A percentile compares a stretch with the other conserved stretches of the same genome.
phyloP scores from a whole-genome alignment of 495 filamentous ascomycete genomes.

The Podospora anserina region DNA sequence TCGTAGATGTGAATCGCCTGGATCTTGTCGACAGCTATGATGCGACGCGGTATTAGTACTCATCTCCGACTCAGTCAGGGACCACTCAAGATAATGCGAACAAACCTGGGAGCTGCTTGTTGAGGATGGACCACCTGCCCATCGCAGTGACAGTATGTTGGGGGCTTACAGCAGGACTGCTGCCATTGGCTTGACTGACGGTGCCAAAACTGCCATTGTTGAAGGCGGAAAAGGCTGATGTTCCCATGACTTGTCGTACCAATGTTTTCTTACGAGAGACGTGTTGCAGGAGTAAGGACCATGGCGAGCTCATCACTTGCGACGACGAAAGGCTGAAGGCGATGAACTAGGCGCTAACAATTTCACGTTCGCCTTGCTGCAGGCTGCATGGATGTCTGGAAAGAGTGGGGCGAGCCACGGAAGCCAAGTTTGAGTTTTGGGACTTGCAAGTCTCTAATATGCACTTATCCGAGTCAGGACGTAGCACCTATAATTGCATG shows the following conservation, averaged over 20 bases:
- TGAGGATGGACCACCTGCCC: slow-evolving; percentile 74
- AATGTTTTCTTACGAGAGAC: neutral
- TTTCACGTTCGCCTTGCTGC: slow-evolving; percentile 6
- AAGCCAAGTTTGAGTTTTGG: neutral
- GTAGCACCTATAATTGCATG: neutral
- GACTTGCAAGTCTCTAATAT: neutral
- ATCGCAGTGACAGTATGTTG: slow-evolving; percentile 66
- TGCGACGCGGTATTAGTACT: neutral
- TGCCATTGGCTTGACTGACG: slow-evolving; percentile 11
- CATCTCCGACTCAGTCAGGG: slow-evolving; percentile 4
- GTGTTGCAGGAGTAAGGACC: slow-evolving; percentile 11
- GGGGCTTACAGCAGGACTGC: neutral
- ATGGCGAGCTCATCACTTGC: slow-evolving; percentile 20
- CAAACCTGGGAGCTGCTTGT: slow-evolving; percentile 62
- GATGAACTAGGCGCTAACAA: slow-evolving; percentile 19
- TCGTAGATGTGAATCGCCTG: slow-evolving; percentile 91
- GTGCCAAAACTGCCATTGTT: slow-evolving; percentile 28
- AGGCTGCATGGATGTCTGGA: slow-evolving; percentile 12
- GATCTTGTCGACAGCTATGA: slow-evolving; percentile 60
- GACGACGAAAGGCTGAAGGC: neutral
- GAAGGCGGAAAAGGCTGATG: slow-evolving; percentile 26
- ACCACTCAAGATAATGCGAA: slow-evolving; percentile 22
- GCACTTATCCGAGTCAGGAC: neutral
- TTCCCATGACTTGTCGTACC: slow-evolving; percentile 27
- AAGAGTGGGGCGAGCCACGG: slow-evolving; percentile 6